Percentiles rank a stretch among this genome's conserved stretches.
Conservation (phyloP, 116 monocot genomes). For the Iris pallida region DNA sequence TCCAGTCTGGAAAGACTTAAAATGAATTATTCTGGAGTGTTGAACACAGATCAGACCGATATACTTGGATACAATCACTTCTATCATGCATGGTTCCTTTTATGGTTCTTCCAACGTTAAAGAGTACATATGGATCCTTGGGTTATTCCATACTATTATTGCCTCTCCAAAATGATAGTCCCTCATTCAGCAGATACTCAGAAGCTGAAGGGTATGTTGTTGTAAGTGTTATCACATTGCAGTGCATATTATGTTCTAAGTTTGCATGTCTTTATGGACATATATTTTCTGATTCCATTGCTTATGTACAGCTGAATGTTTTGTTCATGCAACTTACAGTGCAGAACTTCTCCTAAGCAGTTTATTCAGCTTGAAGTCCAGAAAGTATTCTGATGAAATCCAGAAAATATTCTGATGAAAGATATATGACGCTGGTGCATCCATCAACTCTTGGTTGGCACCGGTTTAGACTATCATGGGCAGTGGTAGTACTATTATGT, state of each 20-base stretch:
- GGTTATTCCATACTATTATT: background rate
- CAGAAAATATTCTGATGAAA: no score
- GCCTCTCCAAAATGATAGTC: no score
- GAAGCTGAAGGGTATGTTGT: background rate
- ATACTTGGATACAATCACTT: no score
- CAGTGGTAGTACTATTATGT: background rate
- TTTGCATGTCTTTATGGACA: background rate
- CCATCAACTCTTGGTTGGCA: no score
- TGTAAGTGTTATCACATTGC: background rate
- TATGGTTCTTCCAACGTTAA: background rate
- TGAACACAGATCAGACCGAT: no score
- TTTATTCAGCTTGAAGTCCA: no score
- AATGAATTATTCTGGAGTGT: no score
- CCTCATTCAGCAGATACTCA: no score
- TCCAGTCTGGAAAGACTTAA: no score
- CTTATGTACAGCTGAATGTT: background rate
- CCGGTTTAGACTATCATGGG: background rate
- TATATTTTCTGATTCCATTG: constrained; percentile 3
- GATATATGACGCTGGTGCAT: no score
- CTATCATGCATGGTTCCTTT: background rate
- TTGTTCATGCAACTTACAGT: constrained; percentile 1
- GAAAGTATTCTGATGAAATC: no score
- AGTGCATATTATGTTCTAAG: background rate
- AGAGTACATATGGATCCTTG: background rate
- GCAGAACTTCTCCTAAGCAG: background rate